Evolutionary conservation across 345 rosid species (phyloP).

Genomic region (Durio zibethinus): DNA sequence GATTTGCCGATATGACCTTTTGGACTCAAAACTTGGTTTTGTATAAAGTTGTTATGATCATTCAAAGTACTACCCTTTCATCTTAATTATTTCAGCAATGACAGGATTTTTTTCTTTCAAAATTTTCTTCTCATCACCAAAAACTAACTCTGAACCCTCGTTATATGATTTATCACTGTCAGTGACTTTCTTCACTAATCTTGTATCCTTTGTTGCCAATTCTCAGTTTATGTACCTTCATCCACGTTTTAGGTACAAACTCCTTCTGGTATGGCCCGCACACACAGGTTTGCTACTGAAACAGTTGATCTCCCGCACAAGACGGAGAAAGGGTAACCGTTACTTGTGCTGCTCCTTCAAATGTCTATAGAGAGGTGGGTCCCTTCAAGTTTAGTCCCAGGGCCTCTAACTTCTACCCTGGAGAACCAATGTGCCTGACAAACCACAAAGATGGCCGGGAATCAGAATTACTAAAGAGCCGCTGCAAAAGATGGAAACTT

Average conservation of each 20-base stretch:
- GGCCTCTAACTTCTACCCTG: conserved; percentile 66
- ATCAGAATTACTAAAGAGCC: conserved; percentile 58
- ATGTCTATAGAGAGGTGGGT: conserved; percentile 69
- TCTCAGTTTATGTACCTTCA: background rate
- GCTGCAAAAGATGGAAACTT: conserved; percentile 64
- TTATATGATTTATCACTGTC: background rate
- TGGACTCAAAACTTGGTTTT: background rate
- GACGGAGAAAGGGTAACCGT: conserved; percentile 91
- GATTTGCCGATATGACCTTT: background rate
- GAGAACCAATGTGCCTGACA: conserved; percentile 89
- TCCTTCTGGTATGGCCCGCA: conserved; percentile 83
- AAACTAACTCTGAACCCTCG: background rate
- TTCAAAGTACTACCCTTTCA: background rate
- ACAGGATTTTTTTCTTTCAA: background rate
- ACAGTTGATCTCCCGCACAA: conserved; percentile 93
- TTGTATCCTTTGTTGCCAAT: background rate
- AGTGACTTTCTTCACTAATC: background rate
- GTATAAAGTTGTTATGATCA: background rate
- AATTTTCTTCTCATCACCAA: background rate
- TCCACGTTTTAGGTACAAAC: conserved; percentile 57
- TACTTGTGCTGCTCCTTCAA: conserved; percentile 79
- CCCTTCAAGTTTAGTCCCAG: conserved; percentile 83
- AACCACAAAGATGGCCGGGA: conserved; percentile 78
- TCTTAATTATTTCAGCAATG: background rate
- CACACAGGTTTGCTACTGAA: conserved; percentile 91